These are phyloP conservation scores for Xylaria polymorpha DNA, from an alignment of 2,329 filamentous ascomycete species.

Conservation along the genomic window DNA sequence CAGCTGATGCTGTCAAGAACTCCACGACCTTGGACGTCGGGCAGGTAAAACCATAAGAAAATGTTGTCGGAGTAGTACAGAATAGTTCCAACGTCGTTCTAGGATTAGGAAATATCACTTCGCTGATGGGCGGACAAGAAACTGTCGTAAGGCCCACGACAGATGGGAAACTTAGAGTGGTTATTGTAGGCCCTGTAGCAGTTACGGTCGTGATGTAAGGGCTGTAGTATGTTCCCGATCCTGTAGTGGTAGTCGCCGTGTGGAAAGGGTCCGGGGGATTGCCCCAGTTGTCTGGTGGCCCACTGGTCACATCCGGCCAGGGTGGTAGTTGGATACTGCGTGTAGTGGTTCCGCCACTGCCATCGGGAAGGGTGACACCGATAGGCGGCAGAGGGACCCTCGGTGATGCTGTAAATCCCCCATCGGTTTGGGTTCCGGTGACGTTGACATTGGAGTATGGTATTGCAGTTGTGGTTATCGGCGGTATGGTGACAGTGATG, in stretches of 20 bases:
- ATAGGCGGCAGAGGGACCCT: constrained; percentile 9
- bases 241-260: neutral
- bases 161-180: constrained; percentile 6
- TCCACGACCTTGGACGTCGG: neutral
- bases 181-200: constrained; percentile 5
- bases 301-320: constrained; percentile 16
- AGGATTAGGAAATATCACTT: neutral
- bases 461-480: neutral
- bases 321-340: constrained; percentile 23
- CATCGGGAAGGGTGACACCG: constrained; percentile 6
- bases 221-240: constrained; percentile 9
- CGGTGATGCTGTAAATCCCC: neutral
- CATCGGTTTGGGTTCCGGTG: neutral
- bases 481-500: neutral
- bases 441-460: constrained; percentile 21
- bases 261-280: too few relatives aligned
- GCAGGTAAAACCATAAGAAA: neutral
- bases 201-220: neutral
- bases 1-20: neutral
- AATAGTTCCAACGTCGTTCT: neutral
- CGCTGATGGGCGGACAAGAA: neutral
- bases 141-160: neutral
- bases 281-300: neutral
- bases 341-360: constrained; percentile 11
- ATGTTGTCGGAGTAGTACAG: neutral